A percentile compares a stretch with the other conserved stretches of the same genome.
Evolutionary conservation across 257 asterid genomes (phyloP).

Genomic region (Buddleja alternifolia): DNA sequence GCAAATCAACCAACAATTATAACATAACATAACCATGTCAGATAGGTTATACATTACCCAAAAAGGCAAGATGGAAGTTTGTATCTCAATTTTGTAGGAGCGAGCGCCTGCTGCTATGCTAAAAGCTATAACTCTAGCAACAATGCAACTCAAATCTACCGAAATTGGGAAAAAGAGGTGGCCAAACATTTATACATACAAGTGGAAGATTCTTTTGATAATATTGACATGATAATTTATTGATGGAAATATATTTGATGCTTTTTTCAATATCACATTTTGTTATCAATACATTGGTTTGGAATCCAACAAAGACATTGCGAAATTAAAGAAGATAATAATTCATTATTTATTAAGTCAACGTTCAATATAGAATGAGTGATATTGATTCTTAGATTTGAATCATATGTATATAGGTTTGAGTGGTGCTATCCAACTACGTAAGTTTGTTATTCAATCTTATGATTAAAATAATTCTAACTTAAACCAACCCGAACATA

Average conservation of each 20-base stretch:
- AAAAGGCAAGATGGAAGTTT: slow-evolving; percentile 2
- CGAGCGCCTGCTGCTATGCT: too few species aligned
- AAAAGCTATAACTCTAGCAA: neutral
- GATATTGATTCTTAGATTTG: neutral
- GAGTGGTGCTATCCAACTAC: neutral
- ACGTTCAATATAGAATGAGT: neutral
- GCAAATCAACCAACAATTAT: neutral
- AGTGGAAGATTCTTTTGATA: slow-evolving; percentile 20
- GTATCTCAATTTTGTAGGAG: neutral
- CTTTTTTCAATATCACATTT: neutral
- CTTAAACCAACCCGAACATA: too few species aligned
- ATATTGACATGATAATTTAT: neutral
- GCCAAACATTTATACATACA: neutral
- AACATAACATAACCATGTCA: neutral
- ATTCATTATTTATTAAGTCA: neutral
- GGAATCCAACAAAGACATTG: neutral
- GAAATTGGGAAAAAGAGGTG: slow-evolving; percentile 19
- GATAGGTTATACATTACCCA: slow-evolving; percentile 5
- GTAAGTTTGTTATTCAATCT: neutral
- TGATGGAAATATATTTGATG: slow-evolving; percentile 4
- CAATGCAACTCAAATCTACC: neutral
- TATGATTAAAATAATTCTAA: neutral
- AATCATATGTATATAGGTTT: neutral
- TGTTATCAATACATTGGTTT: neutral
- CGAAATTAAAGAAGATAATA: neutral